Conservation (phyloP, 345 rosid genomes). For the Lepidium sativum region DNA sequence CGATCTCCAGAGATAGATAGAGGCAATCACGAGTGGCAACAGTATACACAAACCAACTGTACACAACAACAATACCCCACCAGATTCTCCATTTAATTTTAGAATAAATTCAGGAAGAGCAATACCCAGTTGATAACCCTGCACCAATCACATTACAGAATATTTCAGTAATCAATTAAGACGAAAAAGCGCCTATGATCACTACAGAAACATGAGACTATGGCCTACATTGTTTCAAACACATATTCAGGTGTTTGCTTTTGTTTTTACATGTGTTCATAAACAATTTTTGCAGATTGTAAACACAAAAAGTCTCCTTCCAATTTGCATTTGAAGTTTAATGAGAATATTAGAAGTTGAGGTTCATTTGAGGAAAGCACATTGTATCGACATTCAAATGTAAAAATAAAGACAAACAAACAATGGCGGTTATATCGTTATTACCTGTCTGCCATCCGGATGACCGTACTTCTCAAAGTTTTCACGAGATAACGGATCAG, state of each 20-base stretch:
- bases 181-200: background rate
- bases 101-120: slow-evolving; percentile 93
- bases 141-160: slow-evolving; percentile 14
- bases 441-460: slow-evolving; percentile 97
- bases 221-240: background rate
- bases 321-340: background rate
- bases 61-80: slow-evolving; percentile 82
- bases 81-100: slow-evolving; percentile 80
- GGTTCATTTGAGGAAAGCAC: background rate
- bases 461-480: slow-evolving; percentile 98
- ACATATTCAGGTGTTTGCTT: background rate
- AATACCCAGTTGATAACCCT: slow-evolving; percentile 97
- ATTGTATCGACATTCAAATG: background rate
- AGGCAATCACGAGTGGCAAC: slow-evolving; percentile 84
- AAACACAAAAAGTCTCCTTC: background rate
- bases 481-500: slow-evolving; percentile 88
- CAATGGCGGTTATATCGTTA: background rate
- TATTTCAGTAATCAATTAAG: background rate
- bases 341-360: background rate
- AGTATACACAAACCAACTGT: slow-evolving; percentile 93
- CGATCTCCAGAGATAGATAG: slow-evolving; percentile 84
- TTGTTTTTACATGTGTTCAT: background rate
- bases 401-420: background rate
- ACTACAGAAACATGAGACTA: background rate
- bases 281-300: background rate